These are phyloP conservation scores for Cytospora piceae DNA, from an alignment of 2,329 filamentous ascomycete species.

Conservation along the genomic window DNA sequence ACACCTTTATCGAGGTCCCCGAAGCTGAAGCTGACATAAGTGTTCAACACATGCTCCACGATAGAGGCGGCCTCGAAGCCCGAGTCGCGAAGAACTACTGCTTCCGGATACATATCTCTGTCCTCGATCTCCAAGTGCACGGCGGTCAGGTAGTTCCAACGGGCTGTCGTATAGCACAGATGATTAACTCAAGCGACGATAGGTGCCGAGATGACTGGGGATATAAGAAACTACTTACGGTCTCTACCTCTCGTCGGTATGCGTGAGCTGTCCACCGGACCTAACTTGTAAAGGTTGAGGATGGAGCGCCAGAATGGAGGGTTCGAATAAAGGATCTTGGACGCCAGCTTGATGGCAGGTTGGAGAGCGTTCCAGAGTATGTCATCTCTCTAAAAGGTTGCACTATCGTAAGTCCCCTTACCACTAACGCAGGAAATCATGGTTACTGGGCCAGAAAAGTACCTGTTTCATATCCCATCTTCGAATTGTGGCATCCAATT, in stretches of 20 bases:
- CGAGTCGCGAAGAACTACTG: slow-evolving; percentile 1
- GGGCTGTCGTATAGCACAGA: neutral
- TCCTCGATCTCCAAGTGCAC: slow-evolving; percentile 9
- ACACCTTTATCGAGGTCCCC: neutral
- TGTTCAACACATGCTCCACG: neutral
- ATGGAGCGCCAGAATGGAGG: slow-evolving; percentile 11
- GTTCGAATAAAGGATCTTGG: slow-evolving; percentile 8
- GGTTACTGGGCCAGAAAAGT: neutral
- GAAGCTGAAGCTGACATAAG: neutral
- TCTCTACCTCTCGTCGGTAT: neutral
- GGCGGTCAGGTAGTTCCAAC: neutral
- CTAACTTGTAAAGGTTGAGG: slow-evolving; percentile 6
- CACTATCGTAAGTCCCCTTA: neutral
- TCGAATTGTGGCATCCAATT: neutral
- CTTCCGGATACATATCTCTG: slow-evolving; percentile 3
- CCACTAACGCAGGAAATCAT: neutral
- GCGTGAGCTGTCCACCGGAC: neutral
- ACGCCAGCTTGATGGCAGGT: neutral
- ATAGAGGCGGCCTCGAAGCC: neutral
- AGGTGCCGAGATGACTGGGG: no score
- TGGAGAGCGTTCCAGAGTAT: slow-evolving; percentile 1
- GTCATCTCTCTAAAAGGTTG: neutral
- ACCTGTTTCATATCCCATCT: slow-evolving; percentile 3
- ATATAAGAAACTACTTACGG: neutral
- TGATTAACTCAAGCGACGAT: neutral